Evolutionary conservation across 257 asterid genomes (phyloP).

Genomic region (Orobanche coerulescens): DNA sequence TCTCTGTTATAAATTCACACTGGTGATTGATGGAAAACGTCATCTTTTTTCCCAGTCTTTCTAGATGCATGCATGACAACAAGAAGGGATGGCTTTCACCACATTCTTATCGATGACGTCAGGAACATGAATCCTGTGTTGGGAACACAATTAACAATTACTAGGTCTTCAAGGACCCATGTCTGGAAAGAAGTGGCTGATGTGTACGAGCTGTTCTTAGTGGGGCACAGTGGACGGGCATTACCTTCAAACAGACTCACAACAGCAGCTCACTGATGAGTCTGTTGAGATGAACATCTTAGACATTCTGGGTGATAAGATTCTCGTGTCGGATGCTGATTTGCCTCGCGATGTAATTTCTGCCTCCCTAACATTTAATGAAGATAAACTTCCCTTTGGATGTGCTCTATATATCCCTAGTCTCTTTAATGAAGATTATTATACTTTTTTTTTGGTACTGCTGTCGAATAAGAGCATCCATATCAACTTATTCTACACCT

Average conservation of each 20-base stretch:
- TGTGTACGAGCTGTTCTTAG: constrained; percentile 77
- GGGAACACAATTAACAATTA: constrained; percentile 29
- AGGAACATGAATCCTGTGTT: constrained; percentile 31
- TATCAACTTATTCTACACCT: too few species aligned
- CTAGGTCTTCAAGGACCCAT: constrained; percentile 58
- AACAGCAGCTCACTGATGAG: constrained; percentile 57
- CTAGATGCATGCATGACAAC: constrained; percentile 96
- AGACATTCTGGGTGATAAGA: constrained; percentile 71
- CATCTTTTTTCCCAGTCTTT: constrained; percentile 6
- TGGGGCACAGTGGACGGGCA: constrained; percentile 95
- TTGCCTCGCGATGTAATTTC: constrained; percentile 73
- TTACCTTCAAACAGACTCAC: constrained; percentile 62
- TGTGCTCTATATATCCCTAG: too few species aligned
- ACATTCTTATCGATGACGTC: constrained; percentile 54
- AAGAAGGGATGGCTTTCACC: constrained; percentile 88
- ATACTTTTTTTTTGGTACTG: too few species aligned
- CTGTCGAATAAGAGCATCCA: too few species aligned
- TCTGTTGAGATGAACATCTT: constrained; percentile 77
- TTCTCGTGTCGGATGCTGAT: constrained; percentile 58
- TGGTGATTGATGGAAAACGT: constrained; percentile 4
- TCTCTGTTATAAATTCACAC: too few species aligned
- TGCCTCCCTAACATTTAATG: constrained; percentile 17
- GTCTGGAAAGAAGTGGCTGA: constrained; percentile 96
- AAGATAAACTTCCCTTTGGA: too few species aligned
- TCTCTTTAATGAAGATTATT: too few species aligned